Conservation (phyloP, 1,284 basidiomycete genomes). For the Trametes hirsuta region DNA sequence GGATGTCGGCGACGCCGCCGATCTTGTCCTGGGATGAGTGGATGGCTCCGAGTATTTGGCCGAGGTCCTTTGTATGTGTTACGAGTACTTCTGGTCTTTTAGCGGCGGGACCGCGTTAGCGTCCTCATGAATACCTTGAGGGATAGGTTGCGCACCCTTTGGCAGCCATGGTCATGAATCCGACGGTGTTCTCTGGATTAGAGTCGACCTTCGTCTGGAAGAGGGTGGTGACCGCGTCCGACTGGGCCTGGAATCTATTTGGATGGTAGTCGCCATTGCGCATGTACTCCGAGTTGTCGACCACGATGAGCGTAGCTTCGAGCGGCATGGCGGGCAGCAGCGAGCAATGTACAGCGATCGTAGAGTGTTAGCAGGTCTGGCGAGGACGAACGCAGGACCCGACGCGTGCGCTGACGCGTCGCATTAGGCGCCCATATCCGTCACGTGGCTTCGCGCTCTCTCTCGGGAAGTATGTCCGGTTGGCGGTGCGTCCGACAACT, state of each 20-base stretch:
- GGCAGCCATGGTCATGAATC: slow-evolving; percentile 97
- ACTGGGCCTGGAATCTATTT: slow-evolving; percentile 87
- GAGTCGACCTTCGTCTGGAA: slow-evolving; percentile 94
- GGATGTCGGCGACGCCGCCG: slow-evolving; percentile 82
- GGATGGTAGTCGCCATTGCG: slow-evolving; percentile 95
- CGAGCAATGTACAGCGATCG: background rate
- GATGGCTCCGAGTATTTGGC: slow-evolving; percentile 85
- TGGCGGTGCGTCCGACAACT: background rate
- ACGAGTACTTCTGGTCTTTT: slow-evolving; percentile 91
- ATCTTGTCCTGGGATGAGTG: slow-evolving; percentile 74
- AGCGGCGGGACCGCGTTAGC: background rate
- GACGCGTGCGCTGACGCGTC: slow-evolving; percentile 28
- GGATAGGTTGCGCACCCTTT: slow-evolving; percentile 68
- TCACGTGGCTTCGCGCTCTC: slow-evolving; percentile 14
- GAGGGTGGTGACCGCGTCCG: slow-evolving; percentile 89
- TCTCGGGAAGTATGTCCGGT: background rate
- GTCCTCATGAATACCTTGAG: background rate
- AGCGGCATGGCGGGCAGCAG: slow-evolving; percentile 75
- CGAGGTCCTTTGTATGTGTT: slow-evolving; percentile 94
- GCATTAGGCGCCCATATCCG: slow-evolving; percentile 6
- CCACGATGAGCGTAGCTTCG: slow-evolving; percentile 91
- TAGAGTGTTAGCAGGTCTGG: background rate
- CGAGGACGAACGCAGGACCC: background rate
- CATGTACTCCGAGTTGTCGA: slow-evolving; percentile 96
- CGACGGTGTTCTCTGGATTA: slow-evolving; percentile 97